Percentiles rank a stretch among this genome's conserved stretches.
phyloP scores from a whole-genome alignment of 768 basidiomycete species.

The Tephrocybe sp. region DNA sequence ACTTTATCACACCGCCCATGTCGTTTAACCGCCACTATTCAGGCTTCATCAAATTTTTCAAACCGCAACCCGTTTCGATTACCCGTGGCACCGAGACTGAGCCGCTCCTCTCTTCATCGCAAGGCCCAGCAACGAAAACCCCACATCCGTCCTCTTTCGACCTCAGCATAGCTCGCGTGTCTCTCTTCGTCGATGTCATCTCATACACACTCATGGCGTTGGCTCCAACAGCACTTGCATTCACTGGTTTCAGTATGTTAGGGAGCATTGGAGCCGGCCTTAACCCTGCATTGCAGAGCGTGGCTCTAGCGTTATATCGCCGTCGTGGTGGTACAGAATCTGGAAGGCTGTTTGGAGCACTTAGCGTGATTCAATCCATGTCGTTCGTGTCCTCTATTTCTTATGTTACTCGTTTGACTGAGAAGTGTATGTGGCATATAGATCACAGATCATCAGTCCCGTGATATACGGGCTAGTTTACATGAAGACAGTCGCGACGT shows the following conservation, averaged over 20 bases:
- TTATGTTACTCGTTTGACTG: too few species aligned
- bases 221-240: conserved; percentile 44
- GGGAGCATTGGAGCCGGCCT: conserved; percentile 63
- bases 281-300: conserved; percentile 63
- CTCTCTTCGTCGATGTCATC: conserved; percentile 53
- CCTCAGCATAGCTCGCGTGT: conserved; percentile 61
- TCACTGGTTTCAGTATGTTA: conserved; percentile 47
- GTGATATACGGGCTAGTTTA: conserved; percentile 71
- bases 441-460: conserved; percentile 69
- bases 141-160: conserved; percentile 58
- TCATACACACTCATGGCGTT: conserved; percentile 50
- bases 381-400: conserved; percentile 35
- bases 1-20: neutral
- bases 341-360: conserved; percentile 76
- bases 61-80: conserved; percentile 34
- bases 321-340: conserved; percentile 56
- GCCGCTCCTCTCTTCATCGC: conserved; percentile 26
- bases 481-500: conserved; percentile 63
- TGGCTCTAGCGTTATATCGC: conserved; percentile 66
- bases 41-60: conserved; percentile 57
- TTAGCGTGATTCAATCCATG: conserved; percentile 72
- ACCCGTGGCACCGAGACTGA: conserved; percentile 21
- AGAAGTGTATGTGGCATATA: conserved; percentile 30
- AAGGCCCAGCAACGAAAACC: conserved; percentile 22
- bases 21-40: neutral